A percentile compares a stretch with the other conserved stretches of the same genome.
These are phyloP conservation scores for Mrakia gelida DNA, from an alignment of 768 basidiomycete genomes.

Conservation along the genomic window DNA sequence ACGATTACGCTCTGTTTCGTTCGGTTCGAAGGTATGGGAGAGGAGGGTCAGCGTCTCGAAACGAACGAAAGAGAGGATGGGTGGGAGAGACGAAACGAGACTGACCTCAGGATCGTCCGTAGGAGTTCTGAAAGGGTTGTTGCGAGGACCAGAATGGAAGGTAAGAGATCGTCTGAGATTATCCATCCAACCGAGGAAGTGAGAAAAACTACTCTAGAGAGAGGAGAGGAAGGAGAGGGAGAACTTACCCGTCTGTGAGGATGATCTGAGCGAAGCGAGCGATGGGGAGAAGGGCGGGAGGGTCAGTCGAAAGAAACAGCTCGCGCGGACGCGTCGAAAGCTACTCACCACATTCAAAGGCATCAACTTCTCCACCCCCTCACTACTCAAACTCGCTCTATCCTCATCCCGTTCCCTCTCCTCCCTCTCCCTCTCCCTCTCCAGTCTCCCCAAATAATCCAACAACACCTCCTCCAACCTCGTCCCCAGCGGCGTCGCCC, in stretches of 20 bases:
- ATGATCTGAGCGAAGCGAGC: slow-evolving; percentile 17
- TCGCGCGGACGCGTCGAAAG: not conserved
- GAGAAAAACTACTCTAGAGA: too few species aligned
- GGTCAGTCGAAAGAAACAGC: not conserved
- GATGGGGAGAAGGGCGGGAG: not conserved
- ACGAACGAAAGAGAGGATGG: not conserved
- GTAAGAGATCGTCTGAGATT: not conserved
- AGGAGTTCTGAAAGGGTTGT: slow-evolving; percentile 27
- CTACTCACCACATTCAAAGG: slow-evolving; percentile 10
- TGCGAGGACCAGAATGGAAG: not conserved
- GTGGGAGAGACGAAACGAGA: not conserved
- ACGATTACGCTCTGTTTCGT: slow-evolving; percentile 14
- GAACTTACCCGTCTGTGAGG: slow-evolving; percentile 28
- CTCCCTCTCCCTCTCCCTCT: slow-evolving; percentile 16
- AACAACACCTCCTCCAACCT: slow-evolving; percentile 21
- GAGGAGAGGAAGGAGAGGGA: too few species aligned
- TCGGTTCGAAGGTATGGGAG: not conserved
- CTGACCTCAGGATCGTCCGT: slow-evolving; percentile 20
- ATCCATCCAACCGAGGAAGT: too few species aligned
- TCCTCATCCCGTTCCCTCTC: not conserved
- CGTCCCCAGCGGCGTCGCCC: slow-evolving; percentile 11
- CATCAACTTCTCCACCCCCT: slow-evolving; percentile 6
- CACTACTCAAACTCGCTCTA: not conserved
- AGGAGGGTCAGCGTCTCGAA: not conserved
- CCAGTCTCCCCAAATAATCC: slow-evolving; percentile 19